Conservation (phyloP, 176 grass and related monocot genomes). For the Carex pumila region DNA sequence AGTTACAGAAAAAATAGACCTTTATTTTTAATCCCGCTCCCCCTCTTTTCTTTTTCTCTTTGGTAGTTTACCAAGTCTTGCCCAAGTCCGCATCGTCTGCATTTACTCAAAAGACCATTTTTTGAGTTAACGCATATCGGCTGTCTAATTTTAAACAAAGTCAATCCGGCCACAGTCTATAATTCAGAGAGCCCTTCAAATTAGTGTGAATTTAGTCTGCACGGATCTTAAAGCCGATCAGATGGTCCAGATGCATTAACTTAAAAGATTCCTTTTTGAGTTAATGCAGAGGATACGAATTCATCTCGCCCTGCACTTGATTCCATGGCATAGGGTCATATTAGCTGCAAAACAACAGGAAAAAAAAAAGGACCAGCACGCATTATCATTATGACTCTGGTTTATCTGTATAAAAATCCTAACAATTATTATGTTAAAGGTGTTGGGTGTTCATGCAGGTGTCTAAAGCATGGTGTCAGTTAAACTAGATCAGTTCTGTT, state of each 20-base stretch:
- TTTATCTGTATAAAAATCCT: constrained; percentile 3
- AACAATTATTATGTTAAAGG: background rate
- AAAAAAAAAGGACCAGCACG: background rate
- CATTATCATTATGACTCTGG: background rate
- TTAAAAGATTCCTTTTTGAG: no score
- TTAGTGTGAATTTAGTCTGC: no score
- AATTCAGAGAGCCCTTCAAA: no score
- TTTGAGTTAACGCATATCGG: no score
- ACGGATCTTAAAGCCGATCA: no score
- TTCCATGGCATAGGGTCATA: background rate
- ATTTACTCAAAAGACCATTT: no score
- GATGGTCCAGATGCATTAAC: no score
- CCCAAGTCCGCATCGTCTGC: no score
- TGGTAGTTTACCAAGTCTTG: background rate
- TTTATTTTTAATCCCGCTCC: background rate
- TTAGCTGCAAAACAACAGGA: background rate
- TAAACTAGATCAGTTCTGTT: constrained; percentile 11
- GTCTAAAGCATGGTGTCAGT: background rate
- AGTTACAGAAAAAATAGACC: background rate
- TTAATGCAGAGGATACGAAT: no score
- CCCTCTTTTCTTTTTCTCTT: background rate
- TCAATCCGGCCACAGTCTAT: no score
- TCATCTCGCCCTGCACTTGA: background rate
- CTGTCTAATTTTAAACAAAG: no score
- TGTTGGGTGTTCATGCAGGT: background rate